Evolutionary conservation across 1,139 yeast species (phyloP), one percentile per base, ranked within the genome.

Genomic region (Kodamaea sp.): DNA sequence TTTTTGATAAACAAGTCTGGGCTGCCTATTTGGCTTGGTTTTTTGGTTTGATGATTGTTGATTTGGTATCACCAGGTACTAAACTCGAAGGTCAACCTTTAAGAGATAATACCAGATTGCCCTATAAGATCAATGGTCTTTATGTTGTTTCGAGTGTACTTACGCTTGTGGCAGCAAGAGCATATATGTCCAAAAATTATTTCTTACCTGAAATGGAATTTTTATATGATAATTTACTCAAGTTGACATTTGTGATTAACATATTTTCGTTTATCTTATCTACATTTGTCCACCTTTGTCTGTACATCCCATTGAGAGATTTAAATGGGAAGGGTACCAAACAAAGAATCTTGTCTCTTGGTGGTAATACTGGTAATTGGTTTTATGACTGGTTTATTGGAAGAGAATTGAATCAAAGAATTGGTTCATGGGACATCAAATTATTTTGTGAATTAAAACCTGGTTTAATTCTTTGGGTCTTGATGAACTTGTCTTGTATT

Each of bases 321-420:
- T 60, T 63, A 20, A 83, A 84, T 57, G 84, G 81, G 9, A 46
- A 51, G 6, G 77, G 74, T 11, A 80, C 79, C 4, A 68, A 67
- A 11, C 94, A 86, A 54, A 73, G 86, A 44, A 78, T 90, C 32
- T 70, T 92, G 41, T 92, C 97, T 0, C 65, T 76, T 31, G 94
- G 94, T 35, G 98, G 98, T 4, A 92, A 92, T 63, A 73, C 96
- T 0, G 87, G 88, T 0, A 81, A 78, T 49, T 49, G 65, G 1
- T 53, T 90, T 24, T 92, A 86, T 58, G 97, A 92, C 62, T 92
- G 97, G 96, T 94, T 88, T 57, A 89, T 92, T 58, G 99, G 99
- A 24, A 78, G 98, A 39, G 97, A 92, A 60, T 70, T 94, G 56
- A 94, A 94, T 57, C 98, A 98, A 26, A 73, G 97, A 51, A 67